Percentiles rank a stretch among this genome's conserved stretches.
Evolutionary conservation across 768 basidiomycete genomes (phyloP).

Genomic region (Collybiopsis confluens): DNA sequence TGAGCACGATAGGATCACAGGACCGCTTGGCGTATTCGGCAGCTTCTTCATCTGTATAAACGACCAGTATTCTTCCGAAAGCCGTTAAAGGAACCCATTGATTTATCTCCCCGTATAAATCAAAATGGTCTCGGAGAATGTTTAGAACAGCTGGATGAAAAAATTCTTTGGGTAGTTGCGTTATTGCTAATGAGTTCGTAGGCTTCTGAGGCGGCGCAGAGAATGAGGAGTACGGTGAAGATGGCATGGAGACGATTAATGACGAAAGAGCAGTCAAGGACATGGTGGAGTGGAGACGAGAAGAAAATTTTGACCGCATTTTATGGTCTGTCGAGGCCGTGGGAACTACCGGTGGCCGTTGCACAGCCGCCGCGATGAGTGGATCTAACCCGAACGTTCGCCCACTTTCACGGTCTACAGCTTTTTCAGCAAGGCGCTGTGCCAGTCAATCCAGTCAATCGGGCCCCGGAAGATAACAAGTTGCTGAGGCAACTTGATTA

Average conservation of each 20-base stretch:
- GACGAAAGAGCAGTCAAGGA: neutral
- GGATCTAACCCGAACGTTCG: no score
- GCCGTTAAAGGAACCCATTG: conserved; percentile 86
- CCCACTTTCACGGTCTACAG: no score
- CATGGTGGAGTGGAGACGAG: neutral
- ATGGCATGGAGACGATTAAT: conserved; percentile 7
- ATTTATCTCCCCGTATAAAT: conserved; percentile 73
- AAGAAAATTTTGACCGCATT: neutral
- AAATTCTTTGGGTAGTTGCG: conserved; percentile 70
- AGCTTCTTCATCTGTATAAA: conserved; percentile 60
- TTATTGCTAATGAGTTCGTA: conserved; percentile 86
- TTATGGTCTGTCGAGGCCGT: neutral
- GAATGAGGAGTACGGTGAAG: neutral
- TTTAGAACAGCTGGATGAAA: conserved; percentile 69
- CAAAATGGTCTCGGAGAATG: conserved; percentile 70
- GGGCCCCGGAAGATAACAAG: no score
- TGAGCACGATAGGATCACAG: conserved; percentile 62
- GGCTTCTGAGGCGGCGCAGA: conserved; percentile 11
- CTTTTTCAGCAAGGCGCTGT: no score
- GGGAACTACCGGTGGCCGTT: no score
- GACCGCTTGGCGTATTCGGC: conserved; percentile 65
- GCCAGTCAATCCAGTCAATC: no score
- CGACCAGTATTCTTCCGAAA: conserved; percentile 79
- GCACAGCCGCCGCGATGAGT: no score
- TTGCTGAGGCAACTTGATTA: no score